Conservation (phyloP, 495 filamentous ascomycete species). For the Gamarada debralockiae region DNA sequence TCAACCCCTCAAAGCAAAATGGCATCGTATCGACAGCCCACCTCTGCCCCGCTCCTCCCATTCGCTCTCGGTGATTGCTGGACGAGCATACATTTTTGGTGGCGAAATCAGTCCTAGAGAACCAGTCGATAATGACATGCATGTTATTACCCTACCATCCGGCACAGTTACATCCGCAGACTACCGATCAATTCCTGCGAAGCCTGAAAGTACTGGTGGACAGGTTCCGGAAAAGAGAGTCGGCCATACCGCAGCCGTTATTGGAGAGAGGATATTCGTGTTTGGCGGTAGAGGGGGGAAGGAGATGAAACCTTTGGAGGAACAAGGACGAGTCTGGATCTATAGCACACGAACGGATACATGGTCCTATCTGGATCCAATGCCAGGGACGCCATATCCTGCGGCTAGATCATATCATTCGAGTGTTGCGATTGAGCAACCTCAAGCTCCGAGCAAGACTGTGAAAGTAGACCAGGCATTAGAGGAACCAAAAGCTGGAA, state of each 20-base stretch:
- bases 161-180: slow-evolving; percentile 44
- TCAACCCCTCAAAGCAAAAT: slow-evolving; percentile 45
- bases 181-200: slow-evolving; percentile 50
- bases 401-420: slow-evolving; percentile 42
- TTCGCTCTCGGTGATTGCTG: slow-evolving; percentile 59
- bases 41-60: slow-evolving; percentile 66
- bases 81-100: slow-evolving; percentile 68
- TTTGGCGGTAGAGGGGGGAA: slow-evolving; percentile 54
- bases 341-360: slow-evolving; percentile 53
- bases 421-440: slow-evolving; percentile 40
- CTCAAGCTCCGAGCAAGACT: slow-evolving; percentile 42
- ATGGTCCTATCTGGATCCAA: slow-evolving; percentile 56
- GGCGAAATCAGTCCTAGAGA: slow-evolving; percentile 48
- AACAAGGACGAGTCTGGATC: slow-evolving; percentile 62
- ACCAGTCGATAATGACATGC: slow-evolving; percentile 65
- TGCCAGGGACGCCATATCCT: slow-evolving; percentile 32
- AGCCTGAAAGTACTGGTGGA: slow-evolving; percentile 28
- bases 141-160: slow-evolving; percentile 59
- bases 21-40: slow-evolving; percentile 50
- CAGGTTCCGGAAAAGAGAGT: slow-evolving; percentile 46
- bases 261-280: slow-evolving; percentile 58
- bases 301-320: slow-evolving; percentile 46
- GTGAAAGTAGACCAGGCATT: slow-evolving; percentile 34
- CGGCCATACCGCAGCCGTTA: slow-evolving; percentile 53
- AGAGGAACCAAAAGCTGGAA: slow-evolving; percentile 45